A percentile compares a stretch with the other conserved stretches of the same genome.
Evolutionary conservation across 129 eudicot species (phyloP).

Genomic region (Logfia minima): DNA sequence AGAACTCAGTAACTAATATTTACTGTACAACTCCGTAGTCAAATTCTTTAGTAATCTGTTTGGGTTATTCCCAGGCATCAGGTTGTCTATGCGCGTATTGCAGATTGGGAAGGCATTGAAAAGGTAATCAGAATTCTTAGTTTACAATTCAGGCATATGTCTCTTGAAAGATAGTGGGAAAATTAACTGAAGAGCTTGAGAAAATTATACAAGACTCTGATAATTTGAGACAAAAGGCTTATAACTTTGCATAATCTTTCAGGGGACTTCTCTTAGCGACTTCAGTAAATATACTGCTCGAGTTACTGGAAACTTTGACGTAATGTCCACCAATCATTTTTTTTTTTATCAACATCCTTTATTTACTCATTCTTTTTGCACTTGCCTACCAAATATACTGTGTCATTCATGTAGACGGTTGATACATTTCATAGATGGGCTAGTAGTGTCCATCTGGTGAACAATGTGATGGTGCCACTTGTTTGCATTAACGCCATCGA

Average conservation of each 20-base stretch:
- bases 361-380: background rate
- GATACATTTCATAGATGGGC: constrained; percentile 73
- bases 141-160: background rate
- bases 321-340: constrained; percentile 10
- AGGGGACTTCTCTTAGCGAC: constrained; percentile 47
- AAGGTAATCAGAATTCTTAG: constrained; percentile 38
- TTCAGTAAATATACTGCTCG: constrained; percentile 67
- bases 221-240: background rate
- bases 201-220: background rate
- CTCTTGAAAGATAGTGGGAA: background rate
- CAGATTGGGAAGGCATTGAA: constrained; percentile 77
- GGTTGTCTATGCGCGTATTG: constrained; percentile 59
- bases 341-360: background rate
- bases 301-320: constrained; percentile 67
- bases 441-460: constrained; percentile 56
- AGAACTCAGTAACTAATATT: background rate
- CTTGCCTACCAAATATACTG: background rate
- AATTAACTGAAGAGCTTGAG: background rate
- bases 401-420: constrained; percentile 49
- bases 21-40: background rate
- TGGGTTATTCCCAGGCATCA: constrained; percentile 50
- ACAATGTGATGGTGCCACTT: constrained; percentile 69
- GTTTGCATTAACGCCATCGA: constrained; percentile 75
- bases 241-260: background rate
- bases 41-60: constrained; percentile 14